Percentiles rank a stretch among this genome's conserved stretches.
phyloP scores from a whole-genome alignment of 176 grass and related monocot genomes.

The Oryza officinalis region DNA sequence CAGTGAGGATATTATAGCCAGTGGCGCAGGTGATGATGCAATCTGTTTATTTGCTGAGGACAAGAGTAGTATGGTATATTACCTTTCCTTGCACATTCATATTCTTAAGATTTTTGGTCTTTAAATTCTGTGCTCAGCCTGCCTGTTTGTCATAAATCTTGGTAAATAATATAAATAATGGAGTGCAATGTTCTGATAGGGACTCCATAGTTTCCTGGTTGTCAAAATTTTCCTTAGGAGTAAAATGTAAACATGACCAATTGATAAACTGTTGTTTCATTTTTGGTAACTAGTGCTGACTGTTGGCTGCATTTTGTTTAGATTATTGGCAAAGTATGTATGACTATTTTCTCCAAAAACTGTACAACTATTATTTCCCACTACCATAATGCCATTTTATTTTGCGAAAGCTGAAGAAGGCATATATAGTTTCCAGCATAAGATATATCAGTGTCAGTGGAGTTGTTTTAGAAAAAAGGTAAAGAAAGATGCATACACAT shows the following conservation, averaged over 20 bases:
- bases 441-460: neutral
- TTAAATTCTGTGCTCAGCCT: constrained; percentile 4
- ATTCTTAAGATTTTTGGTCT: constrained; percentile 15
- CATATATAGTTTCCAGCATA: neutral
- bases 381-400: neutral
- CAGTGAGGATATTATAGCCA: constrained; percentile 86
- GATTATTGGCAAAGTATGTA: neutral
- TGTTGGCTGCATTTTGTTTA: neutral
- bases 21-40: constrained; percentile 77
- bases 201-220: neutral
- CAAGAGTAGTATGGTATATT: constrained; percentile 58
- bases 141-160: neutral
- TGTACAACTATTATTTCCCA: neutral
- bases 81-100: constrained; percentile 10
- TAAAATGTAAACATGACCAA: constrained; percentile 12
- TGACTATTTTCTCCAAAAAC: neutral
- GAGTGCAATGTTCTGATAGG: constrained; percentile 12
- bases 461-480: neutral
- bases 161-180: neutral
- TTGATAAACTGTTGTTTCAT: neutral
- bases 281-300: neutral
- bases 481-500: neutral
- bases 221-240: neutral
- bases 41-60: constrained; percentile 78
- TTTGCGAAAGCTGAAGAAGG: constrained; percentile 1